Evolutionary conservation across 2,329 filamentous ascomycete species (phyloP), one percentile per base, ranked within the genome.

Genomic region (Penicillium thymicola): DNA sequence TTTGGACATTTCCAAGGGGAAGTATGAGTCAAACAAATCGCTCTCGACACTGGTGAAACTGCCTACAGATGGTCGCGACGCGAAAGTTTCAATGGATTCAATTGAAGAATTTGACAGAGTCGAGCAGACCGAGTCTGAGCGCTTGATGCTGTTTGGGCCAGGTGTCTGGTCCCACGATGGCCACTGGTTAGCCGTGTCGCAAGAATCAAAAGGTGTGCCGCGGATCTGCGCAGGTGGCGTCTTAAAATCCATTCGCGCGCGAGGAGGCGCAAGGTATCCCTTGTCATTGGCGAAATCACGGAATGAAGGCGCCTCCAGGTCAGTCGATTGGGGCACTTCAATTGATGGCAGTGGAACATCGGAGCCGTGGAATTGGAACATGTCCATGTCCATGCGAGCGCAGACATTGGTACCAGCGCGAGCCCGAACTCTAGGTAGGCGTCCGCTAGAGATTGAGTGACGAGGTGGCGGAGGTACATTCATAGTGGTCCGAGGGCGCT

Each of bases 31-130:
- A 18, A 77, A 76, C 45, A 75, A 71, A 55, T 87, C 84, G 52
- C 81, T 82, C 59, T 86, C 84, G 6, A 81, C 81, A 66, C 83
- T 86, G 2, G 84, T 83, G 67, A 82, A 85, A 67, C 82, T 85
- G 56, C 81, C 79, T 64, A 83, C 73, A 7, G 83, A 85, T n/a
- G 78, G 78, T 57, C 80, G 80, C 3, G 83, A 84, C 16, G 78
- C 75, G 48, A 79, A 78, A 23, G 82, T 86, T 62, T 81, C 82
- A 48, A 78, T 77, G 0, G 85, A 87, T 13, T 83, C 85, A 18
- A 82, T 70, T 3, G 85, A 87, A 0, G 85, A 87, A 66, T 87
- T 82, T 3, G 85, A 87, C 43, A 81, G 77, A 54, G 80, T 78
- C 2, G 84, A 86, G 63, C 80, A 82, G 5, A 81, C 78, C 3